Base-by-base conservation (phyloP, 176 grass and related monocot genomes). In the Aegilops longissima region DNA sequence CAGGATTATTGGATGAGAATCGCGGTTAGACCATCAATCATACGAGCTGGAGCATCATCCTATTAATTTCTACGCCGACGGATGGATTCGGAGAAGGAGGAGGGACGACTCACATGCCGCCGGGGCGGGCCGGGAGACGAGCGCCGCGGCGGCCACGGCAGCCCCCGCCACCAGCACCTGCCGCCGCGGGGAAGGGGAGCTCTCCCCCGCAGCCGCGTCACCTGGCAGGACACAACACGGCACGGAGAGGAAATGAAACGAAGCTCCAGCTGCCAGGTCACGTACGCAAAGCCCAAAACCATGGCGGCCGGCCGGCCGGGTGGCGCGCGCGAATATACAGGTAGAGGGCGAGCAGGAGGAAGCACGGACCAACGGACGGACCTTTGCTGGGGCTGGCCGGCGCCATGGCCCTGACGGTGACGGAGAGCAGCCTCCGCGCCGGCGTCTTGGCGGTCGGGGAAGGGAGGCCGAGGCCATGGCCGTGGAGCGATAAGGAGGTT, bases 71-170 rank as follows among this genome's bases (percentile, higher is more conserved):
- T 40, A 40, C 17, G 54, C 54, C 54, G 54, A 18, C 54, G 54
- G 36, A 12, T 76, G 47, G 76, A 17, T 27, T 25, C 1, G 35
- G 67, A 87, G 38, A 47, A 39, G 8, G 51, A 20, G 8, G 52
- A 56, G 0, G 14, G 14, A 91, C 93, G 14, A 91, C 93, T 94
- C 87, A 96, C 97, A 93, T 83, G 87, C 93, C 69, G 88, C 87
- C 69, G 20, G 86, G 76, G 85, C 79, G 78, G 85, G 68, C 76
- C 82, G 77, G 65, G 91, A 75, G 20, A 89, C 49, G 77, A 89
- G 75, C 71, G 84, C 65, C 36, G 82, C 78, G 54, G 90, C 47
- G 44, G 82, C 78, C 44, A 88, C 51, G 47, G 84, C 85, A 16
- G 89, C 82, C 61, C 93, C 93, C 20, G 90, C 81, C 76, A 87